A percentile compares a stretch with the other conserved stretches of the same genome.
Evolutionary conservation across 2,329 filamentous ascomycete species (phyloP).

Genomic region (Colletotrichum melonis): DNA sequence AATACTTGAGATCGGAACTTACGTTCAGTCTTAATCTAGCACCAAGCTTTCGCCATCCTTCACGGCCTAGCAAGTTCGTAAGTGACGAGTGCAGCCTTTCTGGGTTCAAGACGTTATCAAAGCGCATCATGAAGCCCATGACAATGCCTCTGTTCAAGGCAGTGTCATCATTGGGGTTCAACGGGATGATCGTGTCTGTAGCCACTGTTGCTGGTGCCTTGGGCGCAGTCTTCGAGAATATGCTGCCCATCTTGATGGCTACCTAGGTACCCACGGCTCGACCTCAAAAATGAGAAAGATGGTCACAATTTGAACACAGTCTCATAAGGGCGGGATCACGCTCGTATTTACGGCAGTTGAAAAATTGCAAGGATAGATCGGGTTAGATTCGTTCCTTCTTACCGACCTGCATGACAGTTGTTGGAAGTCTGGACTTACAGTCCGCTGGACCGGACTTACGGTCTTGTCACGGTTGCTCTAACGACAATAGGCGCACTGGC

Average conservation of each 20-base stretch:
- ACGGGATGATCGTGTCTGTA: conserved; percentile 42
- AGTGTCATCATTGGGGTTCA: conserved; percentile 45
- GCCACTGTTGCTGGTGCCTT: not conserved
- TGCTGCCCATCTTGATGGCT: not conserved
- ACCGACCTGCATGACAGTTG: not conserved
- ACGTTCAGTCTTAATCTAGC: conserved; percentile 39
- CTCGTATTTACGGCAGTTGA: not conserved
- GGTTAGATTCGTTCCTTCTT: not conserved
- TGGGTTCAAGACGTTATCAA: conserved; percentile 42
- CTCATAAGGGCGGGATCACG: not conserved
- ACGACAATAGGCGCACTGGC: not conserved
- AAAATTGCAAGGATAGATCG: not conserved
- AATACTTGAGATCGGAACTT: not conserved
- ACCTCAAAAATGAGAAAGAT: not conserved
- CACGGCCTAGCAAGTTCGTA: conserved; percentile 30
- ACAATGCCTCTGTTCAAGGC: conserved; percentile 38
- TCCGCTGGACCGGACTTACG: not conserved
- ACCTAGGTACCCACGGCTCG: not conserved
- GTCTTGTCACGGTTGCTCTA: not conserved
- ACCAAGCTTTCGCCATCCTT: conserved; percentile 42
- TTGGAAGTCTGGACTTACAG: not conserved
- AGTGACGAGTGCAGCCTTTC: conserved; percentile 37
- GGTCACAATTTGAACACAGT: not conserved
- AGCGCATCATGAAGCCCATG: conserved; percentile 44
- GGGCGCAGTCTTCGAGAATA: not conserved